phyloP scores from a whole-genome alignment of 2,329 filamentous ascomycete species.

The Aureobasidium sp. region DNA sequence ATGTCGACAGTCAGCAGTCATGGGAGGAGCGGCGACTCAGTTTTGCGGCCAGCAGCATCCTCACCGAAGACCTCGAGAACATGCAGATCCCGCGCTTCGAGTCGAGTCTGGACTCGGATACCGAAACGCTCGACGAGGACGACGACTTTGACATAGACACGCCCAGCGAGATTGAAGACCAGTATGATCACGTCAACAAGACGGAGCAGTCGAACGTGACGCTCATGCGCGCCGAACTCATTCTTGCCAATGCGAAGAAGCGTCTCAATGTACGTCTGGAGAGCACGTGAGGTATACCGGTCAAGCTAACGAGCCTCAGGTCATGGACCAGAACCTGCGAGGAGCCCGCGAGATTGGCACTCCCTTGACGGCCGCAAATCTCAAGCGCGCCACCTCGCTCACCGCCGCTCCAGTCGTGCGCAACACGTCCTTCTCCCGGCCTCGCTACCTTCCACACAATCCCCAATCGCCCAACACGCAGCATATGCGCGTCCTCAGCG shows the following conservation, averaged over 20 bases:
- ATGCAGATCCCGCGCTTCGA: conserved; percentile 28
- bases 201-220: conserved; percentile 61
- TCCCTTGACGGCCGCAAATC: conserved; percentile 29
- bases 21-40: conserved; percentile 13
- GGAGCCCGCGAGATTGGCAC: conserved; percentile 53
- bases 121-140: conserved; percentile 14
- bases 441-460: not conserved
- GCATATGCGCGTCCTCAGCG: conserved; percentile 55
- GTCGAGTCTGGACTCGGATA: conserved; percentile 25
- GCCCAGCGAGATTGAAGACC: not conserved
- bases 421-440: not conserved
- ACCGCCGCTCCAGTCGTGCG: not conserved
- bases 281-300: conserved; percentile 17
- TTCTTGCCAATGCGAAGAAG: conserved; percentile 86
- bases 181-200: not conserved
- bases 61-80: conserved; percentile 37
- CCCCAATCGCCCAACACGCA: conserved; percentile 25
- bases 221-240: conserved; percentile 74
- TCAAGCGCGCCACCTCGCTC: conserved; percentile 29
- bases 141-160: conserved; percentile 15
- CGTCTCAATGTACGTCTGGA: conserved; percentile 58
- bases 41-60: conserved; percentile 30
- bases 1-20: conserved; percentile 17
- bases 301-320: conserved; percentile 40
- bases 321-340: conserved; percentile 86